Percentiles rank a stretch among this genome's conserved stretches.
phyloP scores from a whole-genome alignment of 2,329 filamentous ascomycete genomes.

The Exserohilum rostratum region DNA sequence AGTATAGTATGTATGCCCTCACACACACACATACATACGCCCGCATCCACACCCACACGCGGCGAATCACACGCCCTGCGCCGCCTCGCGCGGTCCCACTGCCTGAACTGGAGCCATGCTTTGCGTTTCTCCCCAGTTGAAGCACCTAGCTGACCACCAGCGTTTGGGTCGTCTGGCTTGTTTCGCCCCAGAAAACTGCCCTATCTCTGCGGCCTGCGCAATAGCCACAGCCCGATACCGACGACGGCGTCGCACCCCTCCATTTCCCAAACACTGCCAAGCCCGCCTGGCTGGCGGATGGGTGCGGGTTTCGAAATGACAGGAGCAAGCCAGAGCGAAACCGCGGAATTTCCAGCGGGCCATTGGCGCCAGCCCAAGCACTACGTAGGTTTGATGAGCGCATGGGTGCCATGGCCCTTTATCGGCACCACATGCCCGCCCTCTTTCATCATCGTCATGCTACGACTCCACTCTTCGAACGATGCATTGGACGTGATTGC shows the following conservation, averaged over 20 bases:
- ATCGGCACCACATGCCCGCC: conserved; percentile 37
- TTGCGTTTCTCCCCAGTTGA: conserved; percentile 23
- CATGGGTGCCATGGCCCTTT: conserved; percentile 36
- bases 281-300: conserved; percentile 30
- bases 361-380: conserved; percentile 26
- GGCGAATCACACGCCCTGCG: conserved; percentile 21
- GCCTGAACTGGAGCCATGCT: conserved; percentile 16
- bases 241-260: conserved; percentile 28
- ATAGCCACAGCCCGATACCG: conserved; percentile 33
- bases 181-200: conserved; percentile 41
- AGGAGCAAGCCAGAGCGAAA: conserved; percentile 37
- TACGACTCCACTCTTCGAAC: neutral
- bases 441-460: conserved; percentile 23
- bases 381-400: conserved; percentile 44
- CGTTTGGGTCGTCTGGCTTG: conserved; percentile 39
- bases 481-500: conserved; percentile 22
- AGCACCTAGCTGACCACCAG: conserved; percentile 43
- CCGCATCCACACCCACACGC: conserved; percentile 7
- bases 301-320: conserved; percentile 40
- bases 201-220: conserved; percentile 27
- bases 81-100: conserved; percentile 28
- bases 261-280: conserved; percentile 45
- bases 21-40: neutral
- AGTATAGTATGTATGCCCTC: too few relatives aligned
- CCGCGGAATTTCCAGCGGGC: conserved; percentile 38